A percentile compares a stretch with the other conserved stretches of the same genome.
Evolutionary conservation across 345 rosid genomes (phyloP).

Genomic region (Jatropha curcas): DNA sequence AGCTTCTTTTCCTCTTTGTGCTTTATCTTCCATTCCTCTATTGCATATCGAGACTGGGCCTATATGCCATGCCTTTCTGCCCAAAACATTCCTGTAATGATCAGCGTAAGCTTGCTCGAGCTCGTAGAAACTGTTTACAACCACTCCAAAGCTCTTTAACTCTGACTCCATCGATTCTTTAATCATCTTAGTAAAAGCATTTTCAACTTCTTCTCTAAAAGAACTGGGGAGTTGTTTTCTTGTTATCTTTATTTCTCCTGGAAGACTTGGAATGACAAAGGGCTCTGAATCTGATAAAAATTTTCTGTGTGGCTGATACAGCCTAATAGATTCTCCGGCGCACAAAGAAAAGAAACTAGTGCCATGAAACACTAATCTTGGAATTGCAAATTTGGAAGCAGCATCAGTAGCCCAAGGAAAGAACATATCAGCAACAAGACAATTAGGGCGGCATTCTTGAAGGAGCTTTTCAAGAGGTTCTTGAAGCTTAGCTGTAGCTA

Average conservation of each 20-base stretch:
- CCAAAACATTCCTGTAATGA: conserved; percentile 33
- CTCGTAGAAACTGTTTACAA: conserved; percentile 50
- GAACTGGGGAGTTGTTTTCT: conserved; percentile 18
- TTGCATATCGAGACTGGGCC: conserved; percentile 42
- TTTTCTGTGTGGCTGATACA: conserved; percentile 28
- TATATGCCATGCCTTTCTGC: conserved; percentile 45
- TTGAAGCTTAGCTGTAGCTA: conserved; percentile 10
- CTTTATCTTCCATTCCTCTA: conserved; percentile 4
- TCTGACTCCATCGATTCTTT: background rate
- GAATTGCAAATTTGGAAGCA: conserved; percentile 36
- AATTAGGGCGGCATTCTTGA: conserved; percentile 28
- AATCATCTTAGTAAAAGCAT: background rate
- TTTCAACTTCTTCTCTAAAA: background rate
- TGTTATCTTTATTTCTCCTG: conserved; percentile 37
- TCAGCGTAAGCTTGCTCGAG: conserved; percentile 45
- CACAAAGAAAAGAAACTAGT: conserved; percentile 31
- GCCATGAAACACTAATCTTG: conserved; percentile 44
- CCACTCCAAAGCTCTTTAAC: background rate
- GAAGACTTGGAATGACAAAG: conserved; percentile 33
- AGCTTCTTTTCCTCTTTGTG: conserved; percentile 21
- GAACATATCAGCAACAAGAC: conserved; percentile 36
- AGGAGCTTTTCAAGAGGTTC: background rate
- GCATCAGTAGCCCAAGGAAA: conserved; percentile 41
- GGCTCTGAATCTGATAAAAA: conserved; percentile 31
- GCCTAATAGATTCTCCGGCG: background rate